Evolutionary conservation across 768 basidiomycete genomes (phyloP), one percentile per base, ranked within the genome.

Genomic region (Trametes maxima): DNA sequence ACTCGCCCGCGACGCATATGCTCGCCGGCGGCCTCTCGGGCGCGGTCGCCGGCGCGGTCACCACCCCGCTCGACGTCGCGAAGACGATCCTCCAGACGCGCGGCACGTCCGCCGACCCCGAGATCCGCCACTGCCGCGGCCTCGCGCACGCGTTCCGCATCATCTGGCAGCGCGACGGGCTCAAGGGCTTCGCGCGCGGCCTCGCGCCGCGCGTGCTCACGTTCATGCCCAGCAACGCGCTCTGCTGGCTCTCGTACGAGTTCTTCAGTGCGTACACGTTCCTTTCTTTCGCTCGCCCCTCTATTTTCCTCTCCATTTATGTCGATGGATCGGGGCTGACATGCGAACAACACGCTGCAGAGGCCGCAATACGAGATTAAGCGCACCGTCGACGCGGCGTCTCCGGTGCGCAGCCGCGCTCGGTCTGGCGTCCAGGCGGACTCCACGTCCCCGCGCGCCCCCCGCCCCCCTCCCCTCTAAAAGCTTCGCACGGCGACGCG

Each of bases 181-280:
- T 89, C 24, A 89, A 80, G 70, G 97, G 97, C 0, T 94, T 98
- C 69, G 79, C 81, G 54, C 81, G 97, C 67, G 97, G 97, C 24
- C 77, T 98, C 68, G 82, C 93, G 54, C 97, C 97, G 7, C 85
- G 97, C 47, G 87, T 99, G 53, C 77, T 98, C 74, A 96, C 95
- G 24, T 92, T 91, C 69, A 92, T 98, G 87, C 97, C 97, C 6
- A 95, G 92, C 72, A 97, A 96, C 54, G 97, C 97, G 11, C 80
- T 99, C 50, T 96, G 92, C 76, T 99, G 96, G 97, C 79, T 95
- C 73, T 95, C 94, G 54, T 95, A 98, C 70, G 95, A 98, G 76
- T 97, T 96, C 78, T 97, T 97, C 84, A 97, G 95, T 96, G 73
- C 78, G 95, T 87, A 33, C 28, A 33, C 28, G 28, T 33, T 33